Evolutionary conservation across 805 yeast genomes (phyloP), one percentile per base, ranked within the genome.

Genomic region (Kregervanrija delftensis): DNA sequence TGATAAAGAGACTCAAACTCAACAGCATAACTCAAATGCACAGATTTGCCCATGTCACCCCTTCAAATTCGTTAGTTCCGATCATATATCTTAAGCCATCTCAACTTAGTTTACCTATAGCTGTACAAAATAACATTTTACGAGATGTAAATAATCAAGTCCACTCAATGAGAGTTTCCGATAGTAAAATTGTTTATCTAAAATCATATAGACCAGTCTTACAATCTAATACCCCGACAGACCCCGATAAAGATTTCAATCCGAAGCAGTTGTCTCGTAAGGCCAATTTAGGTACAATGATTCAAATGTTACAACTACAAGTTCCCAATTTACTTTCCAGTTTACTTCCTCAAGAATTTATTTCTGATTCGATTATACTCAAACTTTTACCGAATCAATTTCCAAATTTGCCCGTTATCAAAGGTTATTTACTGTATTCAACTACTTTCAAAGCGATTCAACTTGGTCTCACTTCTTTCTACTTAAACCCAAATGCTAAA

Each of bases 381-480:
- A 60, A 86, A 12, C 63, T 84, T 1, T 69, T 80, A 33, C 89
- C 89, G 0, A 64, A 72, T 1, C 72, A 75, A 38, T 71, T 70
- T 40, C 71, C 79, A 0, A 72, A 71, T 47, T 51, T 81, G 11
- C 89, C 89, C 2, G 62, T 64, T 11, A 60, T 83, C 28, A 71
- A 72, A 41, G 87, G 89, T 1, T 69, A 64, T 14, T 65, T 71
- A 13, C 68, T 81, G 11, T 83, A 81, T 58, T 68, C 71, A 40
- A 71, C 83, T 3, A 71, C 83, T 0, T 58, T 76, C 46, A 80
- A 79, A 51, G 71, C 86, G 1, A 56, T 81, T 3, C 80, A 78
- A 54, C 49, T 80, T 33, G 57, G 79, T 3, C 48, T 80, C 33
- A 75, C 79, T 3, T 77, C 77, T 31, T 67, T 83, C 40, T 69